phyloP scores from a whole-genome alignment of 2,329 filamentous ascomycete species.

The Neofusicoccum parvum region DNA sequence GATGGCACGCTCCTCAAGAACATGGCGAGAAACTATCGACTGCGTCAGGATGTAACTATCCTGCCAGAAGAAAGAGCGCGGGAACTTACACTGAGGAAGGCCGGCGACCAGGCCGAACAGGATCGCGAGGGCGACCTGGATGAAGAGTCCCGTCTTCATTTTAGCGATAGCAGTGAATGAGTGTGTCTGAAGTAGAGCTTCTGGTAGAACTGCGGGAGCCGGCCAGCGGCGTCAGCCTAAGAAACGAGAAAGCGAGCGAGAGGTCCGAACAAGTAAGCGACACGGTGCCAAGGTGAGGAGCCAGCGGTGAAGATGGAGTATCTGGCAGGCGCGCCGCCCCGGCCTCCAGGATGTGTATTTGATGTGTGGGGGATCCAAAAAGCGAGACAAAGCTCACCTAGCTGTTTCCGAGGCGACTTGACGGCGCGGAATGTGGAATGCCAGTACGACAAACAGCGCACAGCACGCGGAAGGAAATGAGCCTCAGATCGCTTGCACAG shows the following conservation, averaged over 20 bases:
- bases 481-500: slow-evolving; percentile 1
- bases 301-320: not conserved
- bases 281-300: not conserved
- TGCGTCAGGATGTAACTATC: not conserved
- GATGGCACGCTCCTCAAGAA: slow-evolving; percentile 6
- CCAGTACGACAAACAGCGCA: slow-evolving; percentile 13
- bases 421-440: slow-evolving; percentile 15
- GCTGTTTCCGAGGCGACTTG: slow-evolving; percentile 14
- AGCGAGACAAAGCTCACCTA: not conserved
- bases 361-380: not conserved
- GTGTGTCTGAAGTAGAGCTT: not conserved
- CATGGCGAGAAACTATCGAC: not conserved
- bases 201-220: slow-evolving; percentile 5
- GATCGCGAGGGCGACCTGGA: slow-evolving; percentile 2
- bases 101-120: slow-evolving; percentile 11
- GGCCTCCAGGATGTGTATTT: not conserved
- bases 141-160: slow-evolving; percentile 20
- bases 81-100: slow-evolving; percentile 1
- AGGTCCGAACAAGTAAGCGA: not conserved
- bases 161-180: not conserved
- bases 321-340: not conserved
- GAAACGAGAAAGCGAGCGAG: not conserved
- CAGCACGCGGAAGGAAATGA: slow-evolving; percentile 11
- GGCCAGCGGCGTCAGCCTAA: slow-evolving; percentile 20
- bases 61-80: not conserved